These are phyloP conservation scores for Ramalina peruviana DNA, from an alignment of 495 filamentous ascomycete genomes.

Conservation along the genomic window DNA sequence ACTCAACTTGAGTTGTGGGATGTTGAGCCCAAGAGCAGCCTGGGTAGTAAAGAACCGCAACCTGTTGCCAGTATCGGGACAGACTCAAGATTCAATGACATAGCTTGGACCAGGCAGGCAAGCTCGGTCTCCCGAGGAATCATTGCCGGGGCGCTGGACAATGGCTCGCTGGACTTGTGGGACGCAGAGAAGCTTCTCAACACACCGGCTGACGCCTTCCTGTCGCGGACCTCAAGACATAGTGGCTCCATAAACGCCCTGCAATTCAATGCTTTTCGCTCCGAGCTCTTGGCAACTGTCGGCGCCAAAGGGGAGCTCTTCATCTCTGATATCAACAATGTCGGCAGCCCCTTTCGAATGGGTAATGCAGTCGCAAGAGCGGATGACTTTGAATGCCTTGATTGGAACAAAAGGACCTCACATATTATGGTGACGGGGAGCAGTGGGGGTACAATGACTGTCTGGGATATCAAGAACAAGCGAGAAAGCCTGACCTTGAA, in stretches of 20 bases:
- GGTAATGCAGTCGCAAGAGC: conserved; percentile 76
- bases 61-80: conserved; percentile 70
- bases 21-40: conserved; percentile 58
- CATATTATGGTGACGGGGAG: conserved; percentile 94
- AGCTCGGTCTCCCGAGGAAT: conserved; percentile 67
- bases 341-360: conserved; percentile 72
- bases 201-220: conserved; percentile 51
- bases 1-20: conserved; percentile 97
- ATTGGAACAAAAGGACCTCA: conserved; percentile 96
- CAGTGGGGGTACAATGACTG: conserved; percentile 87
- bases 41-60: conserved; percentile 68
- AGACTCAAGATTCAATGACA: conserved; percentile 94
- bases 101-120: conserved; percentile 78
- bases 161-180: conserved; percentile 92
- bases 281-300: conserved; percentile 82
- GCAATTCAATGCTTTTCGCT: conserved; percentile 92
- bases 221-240: conserved; percentile 86
- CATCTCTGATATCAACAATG: conserved; percentile 85
- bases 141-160: conserved; percentile 89
- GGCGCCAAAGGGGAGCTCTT: conserved; percentile 94
- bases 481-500: conserved; percentile 92
- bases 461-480: conserved; percentile 97
- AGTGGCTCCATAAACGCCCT: conserved; percentile 85
- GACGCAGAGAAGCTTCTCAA: conserved; percentile 74
- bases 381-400: conserved; percentile 87